Evolutionary conservation across 176 grass and related monocot genomes (phyloP).

Genomic region (Canna indica): DNA sequence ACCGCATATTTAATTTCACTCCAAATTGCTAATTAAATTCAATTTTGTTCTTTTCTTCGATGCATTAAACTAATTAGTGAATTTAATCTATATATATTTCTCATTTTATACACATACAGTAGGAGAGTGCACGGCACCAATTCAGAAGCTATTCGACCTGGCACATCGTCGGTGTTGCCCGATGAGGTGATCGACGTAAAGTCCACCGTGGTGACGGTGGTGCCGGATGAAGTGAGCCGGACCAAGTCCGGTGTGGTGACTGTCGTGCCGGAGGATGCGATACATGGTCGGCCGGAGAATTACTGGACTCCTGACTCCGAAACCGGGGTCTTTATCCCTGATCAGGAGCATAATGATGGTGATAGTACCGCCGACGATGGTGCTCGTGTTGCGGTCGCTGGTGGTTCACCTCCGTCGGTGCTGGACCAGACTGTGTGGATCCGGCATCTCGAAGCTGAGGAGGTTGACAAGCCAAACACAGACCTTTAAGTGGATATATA

Average conservation of each 20-base stretch:
- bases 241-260: not conserved
- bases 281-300: no score
- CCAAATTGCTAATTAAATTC: no score
- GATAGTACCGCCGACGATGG: not conserved
- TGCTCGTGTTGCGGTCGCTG: not conserved
- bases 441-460: not conserved
- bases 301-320: not conserved
- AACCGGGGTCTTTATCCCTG: not conserved
- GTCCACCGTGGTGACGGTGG: not conserved
- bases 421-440: not conserved
- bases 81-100: not conserved
- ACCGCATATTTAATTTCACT: no score
- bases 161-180: not conserved
- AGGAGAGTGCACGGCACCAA: not conserved
- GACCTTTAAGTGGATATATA: no score
- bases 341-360: not conserved
- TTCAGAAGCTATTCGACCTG: not conserved
- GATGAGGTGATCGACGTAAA: not conserved
- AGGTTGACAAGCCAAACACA: not conserved
- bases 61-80: not conserved
- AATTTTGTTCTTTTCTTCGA: no score
- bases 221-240: not conserved
- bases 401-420: not conserved
- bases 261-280: not conserved
- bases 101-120: not conserved